phyloP scores from a whole-genome alignment of 2,329 filamentous ascomycete genomes.

The Diaporthe amygdali region DNA sequence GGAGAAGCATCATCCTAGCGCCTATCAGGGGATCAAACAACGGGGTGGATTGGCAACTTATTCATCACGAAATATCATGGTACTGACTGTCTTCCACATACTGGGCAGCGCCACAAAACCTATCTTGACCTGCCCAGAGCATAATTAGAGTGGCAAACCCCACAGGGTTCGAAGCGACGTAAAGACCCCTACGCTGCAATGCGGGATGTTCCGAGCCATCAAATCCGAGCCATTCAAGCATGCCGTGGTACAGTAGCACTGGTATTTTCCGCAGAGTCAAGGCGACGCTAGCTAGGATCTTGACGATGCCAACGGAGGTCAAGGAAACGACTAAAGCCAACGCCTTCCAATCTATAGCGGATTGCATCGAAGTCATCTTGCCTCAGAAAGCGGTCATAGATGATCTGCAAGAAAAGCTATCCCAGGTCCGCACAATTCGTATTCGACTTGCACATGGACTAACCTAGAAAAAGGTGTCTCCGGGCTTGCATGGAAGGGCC shows the following conservation, averaged over 20 bases:
- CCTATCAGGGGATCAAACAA: neutral
- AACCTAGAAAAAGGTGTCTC: neutral
- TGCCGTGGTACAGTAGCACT: neutral
- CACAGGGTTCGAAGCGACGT: neutral
- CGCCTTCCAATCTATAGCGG: neutral
- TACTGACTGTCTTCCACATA: no score
- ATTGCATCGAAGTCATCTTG: neutral
- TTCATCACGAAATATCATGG: neutral
- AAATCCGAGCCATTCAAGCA: neutral
- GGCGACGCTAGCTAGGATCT: neutral
- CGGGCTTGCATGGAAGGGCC: neutral
- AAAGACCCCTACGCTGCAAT: neutral
- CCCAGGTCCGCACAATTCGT: neutral
- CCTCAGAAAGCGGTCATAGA: no score
- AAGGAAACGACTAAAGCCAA: neutral
- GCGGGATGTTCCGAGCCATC: slow-evolving; percentile 4
- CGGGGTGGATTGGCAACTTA: neutral
- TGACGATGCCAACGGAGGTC: neutral
- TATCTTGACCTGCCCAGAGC: neutral
- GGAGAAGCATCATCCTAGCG: neutral
- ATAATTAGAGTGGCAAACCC: neutral
- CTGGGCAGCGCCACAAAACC: no score
- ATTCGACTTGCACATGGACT: neutral
- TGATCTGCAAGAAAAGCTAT: neutral
- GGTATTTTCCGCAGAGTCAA: neutral